These are phyloP conservation scores for Trametes cinnabarina DNA, from an alignment of 768 basidiomycete species.

Conservation along the genomic window DNA sequence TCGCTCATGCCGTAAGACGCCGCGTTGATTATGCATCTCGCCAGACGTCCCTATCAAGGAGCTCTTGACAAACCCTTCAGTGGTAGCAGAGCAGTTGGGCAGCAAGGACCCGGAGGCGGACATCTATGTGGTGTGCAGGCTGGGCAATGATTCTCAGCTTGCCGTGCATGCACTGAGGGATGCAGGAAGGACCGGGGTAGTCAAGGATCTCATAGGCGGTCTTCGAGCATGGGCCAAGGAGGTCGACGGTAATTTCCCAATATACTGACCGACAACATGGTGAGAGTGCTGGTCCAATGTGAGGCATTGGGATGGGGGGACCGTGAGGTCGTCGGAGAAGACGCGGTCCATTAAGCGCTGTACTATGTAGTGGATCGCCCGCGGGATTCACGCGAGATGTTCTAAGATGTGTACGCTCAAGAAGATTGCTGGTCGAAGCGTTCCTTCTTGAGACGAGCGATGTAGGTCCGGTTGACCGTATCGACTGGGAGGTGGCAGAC, in stretches of 20 bases:
- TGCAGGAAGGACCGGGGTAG: constrained; percentile 31
- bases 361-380: neutral
- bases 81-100: constrained; percentile 19
- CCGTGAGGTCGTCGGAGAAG: neutral
- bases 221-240: constrained; percentile 74
- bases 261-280: constrained; percentile 52
- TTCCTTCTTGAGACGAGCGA: constrained; percentile 55
- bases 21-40: neutral
- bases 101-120: constrained; percentile 25
- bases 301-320: neutral
- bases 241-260: constrained; percentile 74
- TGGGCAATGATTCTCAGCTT: constrained; percentile 92
- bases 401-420: neutral
- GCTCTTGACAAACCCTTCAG: constrained; percentile 60
- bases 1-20: neutral
- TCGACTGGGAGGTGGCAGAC: constrained; percentile 70
- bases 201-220: constrained; percentile 80
- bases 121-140: constrained; percentile 71
- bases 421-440: constrained; percentile 26
- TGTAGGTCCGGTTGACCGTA: constrained; percentile 71
- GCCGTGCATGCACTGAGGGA: constrained; percentile 66
- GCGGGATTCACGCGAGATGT: neutral
- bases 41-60: constrained; percentile 75
- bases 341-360: constrained; percentile 3
- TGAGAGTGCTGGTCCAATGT: too few species aligned